These are phyloP conservation scores for Ilyonectria robusta DNA, from an alignment of 2,329 filamentous ascomycete species.

Conservation along the genomic window DNA sequence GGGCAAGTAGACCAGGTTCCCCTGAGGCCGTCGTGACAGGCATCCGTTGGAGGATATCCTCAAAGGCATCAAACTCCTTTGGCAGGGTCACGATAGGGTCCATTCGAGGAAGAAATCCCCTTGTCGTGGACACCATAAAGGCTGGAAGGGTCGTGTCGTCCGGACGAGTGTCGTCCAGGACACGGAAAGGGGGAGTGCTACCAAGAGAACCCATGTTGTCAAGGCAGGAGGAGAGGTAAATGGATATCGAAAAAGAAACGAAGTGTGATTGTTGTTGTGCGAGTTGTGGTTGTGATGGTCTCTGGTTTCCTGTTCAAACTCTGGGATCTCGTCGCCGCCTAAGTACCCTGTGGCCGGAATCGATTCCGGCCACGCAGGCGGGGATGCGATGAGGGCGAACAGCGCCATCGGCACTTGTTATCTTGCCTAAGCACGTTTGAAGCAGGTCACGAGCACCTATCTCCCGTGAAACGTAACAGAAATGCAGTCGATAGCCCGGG, in stretches of 20 bases:
- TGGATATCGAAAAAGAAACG: slow-evolving; percentile 22
- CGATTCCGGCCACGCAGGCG: slow-evolving; percentile 59
- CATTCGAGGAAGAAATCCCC: slow-evolving; percentile 81
- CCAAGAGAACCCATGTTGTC: slow-evolving; percentile 60
- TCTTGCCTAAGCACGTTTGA: slow-evolving; percentile 28
- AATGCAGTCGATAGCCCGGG: slow-evolving; percentile 25
- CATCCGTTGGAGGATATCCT: slow-evolving; percentile 81
- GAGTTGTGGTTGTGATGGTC: slow-evolving; percentile 20
- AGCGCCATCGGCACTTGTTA: slow-evolving; percentile 36
- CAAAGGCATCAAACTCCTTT: slow-evolving; percentile 78
- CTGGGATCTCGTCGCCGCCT: slow-evolving; percentile 53
- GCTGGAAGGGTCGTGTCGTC: slow-evolving; percentile 75
- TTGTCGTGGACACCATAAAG: slow-evolving; percentile 84
- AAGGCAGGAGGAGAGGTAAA: slow-evolving; percentile 14
- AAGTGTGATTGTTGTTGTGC: slow-evolving; percentile 1
- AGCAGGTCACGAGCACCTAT: slow-evolving; percentile 35
- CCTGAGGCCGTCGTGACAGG: slow-evolving; percentile 84
- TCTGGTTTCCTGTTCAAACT: slow-evolving; percentile 22
- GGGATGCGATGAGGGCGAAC: slow-evolving; percentile 43
- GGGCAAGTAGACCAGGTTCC: slow-evolving; percentile 82
- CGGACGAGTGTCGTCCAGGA: slow-evolving; percentile 74
- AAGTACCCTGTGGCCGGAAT: slow-evolving; percentile 67
- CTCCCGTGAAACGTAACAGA: slow-evolving; percentile 45
- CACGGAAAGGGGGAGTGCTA: slow-evolving; percentile 63
- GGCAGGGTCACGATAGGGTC: slow-evolving; percentile 77